These are phyloP conservation scores for Debaryomyces tyrocola DNA, from an alignment of 805 yeast species.

Conservation along the genomic window DNA sequence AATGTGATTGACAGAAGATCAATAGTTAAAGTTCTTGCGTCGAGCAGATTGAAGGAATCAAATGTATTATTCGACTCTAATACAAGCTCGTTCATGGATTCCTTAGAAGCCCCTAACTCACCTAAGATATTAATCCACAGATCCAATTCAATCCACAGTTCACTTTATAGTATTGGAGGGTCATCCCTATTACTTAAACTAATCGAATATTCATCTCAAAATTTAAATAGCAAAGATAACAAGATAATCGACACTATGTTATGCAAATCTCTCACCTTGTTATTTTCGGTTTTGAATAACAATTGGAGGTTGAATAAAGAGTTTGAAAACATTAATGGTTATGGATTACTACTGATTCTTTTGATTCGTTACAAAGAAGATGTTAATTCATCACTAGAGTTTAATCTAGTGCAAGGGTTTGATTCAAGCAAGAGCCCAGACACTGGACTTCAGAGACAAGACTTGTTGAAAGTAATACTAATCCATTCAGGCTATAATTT, in stretches of 20 bases:
- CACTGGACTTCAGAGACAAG: constrained; percentile 11
- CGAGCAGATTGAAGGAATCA: constrained; percentile 13
- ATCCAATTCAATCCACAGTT: constrained; percentile 25
- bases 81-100: constrained; percentile 9
- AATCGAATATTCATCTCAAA: constrained; percentile 40
- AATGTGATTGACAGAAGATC: constrained; percentile 10
- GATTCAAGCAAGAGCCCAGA: constrained; percentile 5
- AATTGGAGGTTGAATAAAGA: constrained; percentile 56
- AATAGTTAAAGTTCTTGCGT: constrained; percentile 14
- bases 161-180: constrained; percentile 52
- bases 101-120: constrained; percentile 5
- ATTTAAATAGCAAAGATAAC: constrained; percentile 9
- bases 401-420: constrained; percentile 8
- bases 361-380: constrained; percentile 45
- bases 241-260: constrained; percentile 23
- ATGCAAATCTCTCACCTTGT: constrained; percentile 33
- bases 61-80: constrained; percentile 21
- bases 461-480: constrained; percentile 49
- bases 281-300: constrained; percentile 44
- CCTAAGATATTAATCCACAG: constrained; percentile 19
- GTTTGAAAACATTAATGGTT: constrained; percentile 61
- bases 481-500: constrained; percentile 57
- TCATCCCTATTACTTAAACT: constrained; percentile 44
- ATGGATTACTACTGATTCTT: constrained; percentile 55
- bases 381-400: constrained; percentile 14